Base-by-base conservation (phyloP, 768 basidiomycete genomes). In the Hygrocybe punicea region DNA sequence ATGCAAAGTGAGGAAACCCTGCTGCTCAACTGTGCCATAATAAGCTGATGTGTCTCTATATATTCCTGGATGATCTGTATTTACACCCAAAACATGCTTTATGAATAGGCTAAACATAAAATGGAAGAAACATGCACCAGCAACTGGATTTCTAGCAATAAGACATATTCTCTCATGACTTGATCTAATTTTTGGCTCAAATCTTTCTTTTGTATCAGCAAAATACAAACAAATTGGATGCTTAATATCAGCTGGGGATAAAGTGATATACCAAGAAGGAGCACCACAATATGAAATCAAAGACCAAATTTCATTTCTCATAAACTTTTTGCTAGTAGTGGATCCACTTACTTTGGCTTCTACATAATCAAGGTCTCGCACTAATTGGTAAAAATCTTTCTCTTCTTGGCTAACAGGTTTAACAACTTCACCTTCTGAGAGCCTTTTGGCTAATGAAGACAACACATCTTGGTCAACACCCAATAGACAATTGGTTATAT, bases 1-100 rank as follows among this genome's bases (percentile, higher is more conserved):
- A 62, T 78, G 77, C 2, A 78, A 51, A 0, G 72, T 75, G 0
- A 73, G 55, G 2, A 67, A 37, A 1, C 73, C 74, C 59, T 77
- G 74, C 53, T 71, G 66, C 53, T 76, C 75, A 47, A 73, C 68
- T 0, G 63, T 67, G 2, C 68, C 69, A 63, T 70, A 70, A 58
- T 71, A 75, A 0, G 62, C 69, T 1, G 57, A n/a, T 11, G 71
- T 67, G 0, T 66, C 48, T 8, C 74, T 71, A 64, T 62, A 75
- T 21, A 72, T 25, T 0, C 67, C 71, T 11, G n/a, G 16, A 23
- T 64, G 42, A 36, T 65, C 54, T 8, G 40, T 51, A 16, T 51
- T 56, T 39, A 60, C 48, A 4, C 69, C 66, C 4, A 73, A 55
- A 1, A 69, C 54, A 56, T 67, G 58, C 36, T 60, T 64, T 10